Conservation (phyloP, 139 green algal genomes). For the Chlorokybus atmophyticus region DNA sequence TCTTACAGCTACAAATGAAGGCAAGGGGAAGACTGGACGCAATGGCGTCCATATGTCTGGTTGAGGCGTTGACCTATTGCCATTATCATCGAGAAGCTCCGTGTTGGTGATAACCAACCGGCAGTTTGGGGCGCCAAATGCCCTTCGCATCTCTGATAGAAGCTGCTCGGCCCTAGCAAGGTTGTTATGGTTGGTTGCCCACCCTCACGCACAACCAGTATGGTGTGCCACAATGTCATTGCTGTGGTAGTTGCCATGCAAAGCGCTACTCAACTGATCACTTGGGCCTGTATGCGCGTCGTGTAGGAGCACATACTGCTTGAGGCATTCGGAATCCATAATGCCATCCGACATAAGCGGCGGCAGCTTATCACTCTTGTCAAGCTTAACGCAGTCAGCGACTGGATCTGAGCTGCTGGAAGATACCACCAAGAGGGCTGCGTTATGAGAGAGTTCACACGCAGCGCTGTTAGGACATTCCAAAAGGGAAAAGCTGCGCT, state of each 20-base stretch:
- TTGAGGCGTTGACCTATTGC: background rate
- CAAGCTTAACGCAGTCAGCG: conserved; percentile 33
- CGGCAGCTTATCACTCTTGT: conserved; percentile 20
- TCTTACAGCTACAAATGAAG: no score
- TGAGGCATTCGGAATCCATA: conserved; percentile 39
- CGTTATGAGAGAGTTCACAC: no score
- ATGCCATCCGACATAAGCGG: conserved; percentile 36
- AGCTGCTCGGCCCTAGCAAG: conserved; percentile 27
- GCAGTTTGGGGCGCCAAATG: conserved; percentile 23
- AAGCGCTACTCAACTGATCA: no score
- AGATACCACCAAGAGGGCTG: conserved; percentile 45
- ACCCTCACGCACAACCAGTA: background rate
- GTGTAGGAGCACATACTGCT: conserved; percentile 55
- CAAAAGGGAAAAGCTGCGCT: no score
- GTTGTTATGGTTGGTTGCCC: background rate
- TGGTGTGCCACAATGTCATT: no score
- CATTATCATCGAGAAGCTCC: no score
- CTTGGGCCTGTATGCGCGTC: conserved; percentile 26
- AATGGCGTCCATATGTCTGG: conserved; percentile 25
- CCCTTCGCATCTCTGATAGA: conserved; percentile 23
- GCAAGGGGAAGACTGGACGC: no score
- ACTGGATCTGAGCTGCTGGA: conserved; percentile 33
- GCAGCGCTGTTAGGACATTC: no score
- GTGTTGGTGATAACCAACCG: conserved; percentile 46
- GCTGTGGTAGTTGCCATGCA: no score